Percentiles rank a stretch among this genome's conserved stretches.
These are phyloP conservation scores for Lupinus albus DNA, from an alignment of 306 rosid genomes.

Conservation along the genomic window DNA sequence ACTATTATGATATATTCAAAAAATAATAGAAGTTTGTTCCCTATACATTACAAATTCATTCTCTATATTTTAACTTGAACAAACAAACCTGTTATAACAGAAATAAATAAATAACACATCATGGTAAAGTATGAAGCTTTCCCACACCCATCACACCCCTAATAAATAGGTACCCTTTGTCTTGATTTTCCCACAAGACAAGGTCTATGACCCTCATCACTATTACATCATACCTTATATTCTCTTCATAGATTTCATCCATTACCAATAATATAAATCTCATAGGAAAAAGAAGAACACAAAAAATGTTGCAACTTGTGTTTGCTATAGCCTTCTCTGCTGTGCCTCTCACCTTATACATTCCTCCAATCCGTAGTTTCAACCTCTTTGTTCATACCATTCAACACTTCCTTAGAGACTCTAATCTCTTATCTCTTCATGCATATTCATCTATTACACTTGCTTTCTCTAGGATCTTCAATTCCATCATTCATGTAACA, in stretches of 20 bases:
- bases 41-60: too few species aligned
- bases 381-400: conserved; percentile 66
- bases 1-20: too few species aligned
- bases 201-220: neutral
- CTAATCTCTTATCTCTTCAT: conserved; percentile 46
- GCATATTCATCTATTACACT: conserved; percentile 62
- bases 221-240: neutral
- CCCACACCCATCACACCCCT: neutral
- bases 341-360: conserved; percentile 79
- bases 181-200: neutral
- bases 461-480: conserved; percentile 68
- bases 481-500: conserved; percentile 46
- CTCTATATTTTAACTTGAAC: too few species aligned
- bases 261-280: neutral
- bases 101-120: neutral
- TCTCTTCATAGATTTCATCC: neutral
- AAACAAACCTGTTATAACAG: too few species aligned
- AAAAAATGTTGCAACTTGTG: conserved; percentile 66
- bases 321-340: conserved; percentile 93
- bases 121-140: neutral
- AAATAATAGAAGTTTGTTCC: too few species aligned
- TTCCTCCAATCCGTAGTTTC: conserved; percentile 86
- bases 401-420: conserved; percentile 53
- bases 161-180: neutral
- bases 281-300: neutral